phyloP scores from a whole-genome alignment of 257 asterid species.

The Solanum pinnatisectum region DNA sequence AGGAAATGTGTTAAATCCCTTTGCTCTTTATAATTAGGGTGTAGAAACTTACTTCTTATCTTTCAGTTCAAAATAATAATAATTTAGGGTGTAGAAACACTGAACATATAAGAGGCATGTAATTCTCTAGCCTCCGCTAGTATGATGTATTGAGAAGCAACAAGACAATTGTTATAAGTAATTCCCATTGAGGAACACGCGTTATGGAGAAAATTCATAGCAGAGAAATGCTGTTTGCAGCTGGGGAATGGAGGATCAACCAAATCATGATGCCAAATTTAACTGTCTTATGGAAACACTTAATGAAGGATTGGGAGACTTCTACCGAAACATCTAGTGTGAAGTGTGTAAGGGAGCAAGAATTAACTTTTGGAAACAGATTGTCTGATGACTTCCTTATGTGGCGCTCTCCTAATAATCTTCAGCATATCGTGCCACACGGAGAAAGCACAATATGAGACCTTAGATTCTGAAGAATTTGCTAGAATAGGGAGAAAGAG shows the following conservation, averaged over 20 bases:
- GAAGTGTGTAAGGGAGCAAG: neutral
- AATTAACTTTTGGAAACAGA: neutral
- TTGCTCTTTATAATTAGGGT: neutral
- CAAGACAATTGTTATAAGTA: neutral
- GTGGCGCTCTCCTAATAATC: neutral
- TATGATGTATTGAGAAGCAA: neutral
- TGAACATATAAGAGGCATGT: neutral
- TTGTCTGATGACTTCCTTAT: neutral
- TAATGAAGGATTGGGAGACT: neutral
- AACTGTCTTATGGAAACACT: neutral
- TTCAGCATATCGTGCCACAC: neutral
- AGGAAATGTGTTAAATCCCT: neutral
- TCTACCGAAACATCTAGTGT: neutral
- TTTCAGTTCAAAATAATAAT: neutral
- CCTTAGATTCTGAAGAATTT: neutral
- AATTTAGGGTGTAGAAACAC: neutral
- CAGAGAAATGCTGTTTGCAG: neutral
- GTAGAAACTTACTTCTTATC: neutral
- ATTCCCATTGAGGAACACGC: neutral
- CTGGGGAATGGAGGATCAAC: neutral
- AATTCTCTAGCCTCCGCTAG: neutral
- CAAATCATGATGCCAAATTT: neutral
- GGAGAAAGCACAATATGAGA: neutral
- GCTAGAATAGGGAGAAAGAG: neutral
- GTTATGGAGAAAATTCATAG: neutral